A percentile compares a stretch with the other conserved stretches of the same genome.
phyloP scores from a whole-genome alignment of 768 basidiomycete species.

The Podaxis sp. region DNA sequence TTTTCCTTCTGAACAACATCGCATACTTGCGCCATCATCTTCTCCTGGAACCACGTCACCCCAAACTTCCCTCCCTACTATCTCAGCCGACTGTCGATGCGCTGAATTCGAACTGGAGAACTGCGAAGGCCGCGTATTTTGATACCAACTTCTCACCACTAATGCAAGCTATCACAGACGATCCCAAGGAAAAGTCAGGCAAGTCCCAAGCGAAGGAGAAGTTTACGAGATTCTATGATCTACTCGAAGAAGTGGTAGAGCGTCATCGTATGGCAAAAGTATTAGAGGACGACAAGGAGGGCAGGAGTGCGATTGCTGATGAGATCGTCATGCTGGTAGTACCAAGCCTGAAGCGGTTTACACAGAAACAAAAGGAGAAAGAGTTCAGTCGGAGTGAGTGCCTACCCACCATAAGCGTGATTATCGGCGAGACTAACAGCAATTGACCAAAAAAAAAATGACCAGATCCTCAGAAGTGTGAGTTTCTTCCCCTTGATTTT shows the following conservation, averaged over 20 bases:
- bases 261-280: constrained; percentile 66
- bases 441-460: neutral
- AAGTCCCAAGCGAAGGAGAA: constrained; percentile 74
- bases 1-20: constrained; percentile 79
- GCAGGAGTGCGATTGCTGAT: constrained; percentile 55
- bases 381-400: constrained; percentile 81
- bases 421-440: neutral
- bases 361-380: constrained; percentile 71
- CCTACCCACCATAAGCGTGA: neutral
- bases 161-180: constrained; percentile 62
- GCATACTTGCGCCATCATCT: constrained; percentile 63
- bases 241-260: constrained; percentile 76
- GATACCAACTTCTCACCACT: constrained; percentile 79
- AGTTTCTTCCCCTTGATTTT: constrained; percentile 18
- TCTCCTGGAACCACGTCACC: constrained; percentile 45
- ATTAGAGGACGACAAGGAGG: constrained; percentile 65
- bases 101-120: constrained; percentile 69
- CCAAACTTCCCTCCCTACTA: constrained; percentile 44
- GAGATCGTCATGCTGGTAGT: constrained; percentile 77
- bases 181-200: constrained; percentile 52
- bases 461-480: constrained; percentile 70
- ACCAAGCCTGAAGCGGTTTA: constrained; percentile 69
- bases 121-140: constrained; percentile 80
- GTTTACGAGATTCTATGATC: constrained; percentile 76
- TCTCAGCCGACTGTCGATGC: constrained; percentile 58